Evolutionary conservation across 441 rosid genomes (phyloP).

Genomic region (Pelargonium exstipulatum): DNA sequence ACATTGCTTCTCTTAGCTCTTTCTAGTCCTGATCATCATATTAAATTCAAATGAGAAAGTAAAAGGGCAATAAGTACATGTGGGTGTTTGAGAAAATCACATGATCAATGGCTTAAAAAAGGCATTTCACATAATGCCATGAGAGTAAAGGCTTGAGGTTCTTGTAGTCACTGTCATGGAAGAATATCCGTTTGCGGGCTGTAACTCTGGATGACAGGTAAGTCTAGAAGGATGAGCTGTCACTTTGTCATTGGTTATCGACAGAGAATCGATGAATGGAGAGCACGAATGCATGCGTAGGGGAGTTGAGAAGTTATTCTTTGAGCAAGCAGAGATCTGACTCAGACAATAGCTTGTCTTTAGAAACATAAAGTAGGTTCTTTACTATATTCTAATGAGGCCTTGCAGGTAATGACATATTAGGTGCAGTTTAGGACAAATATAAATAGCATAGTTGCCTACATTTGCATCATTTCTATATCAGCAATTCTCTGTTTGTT

Average conservation of each 20-base stretch:
- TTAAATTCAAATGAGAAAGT: conserved; percentile 8
- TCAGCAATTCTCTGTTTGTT: conserved; percentile 17
- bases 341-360: conserved; percentile 36
- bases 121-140: not conserved
- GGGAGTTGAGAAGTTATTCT: conserved; percentile 30
- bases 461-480: conserved; percentile 35
- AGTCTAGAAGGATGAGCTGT: not conserved
- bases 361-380: conserved; percentile 29
- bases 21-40: not conserved
- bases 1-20: not conserved
- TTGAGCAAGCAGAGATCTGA: conserved; percentile 35
- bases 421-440: conserved; percentile 22
- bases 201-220: not conserved
- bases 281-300: conserved; percentile 20
- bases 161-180: conserved; percentile 18
- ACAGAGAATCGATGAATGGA: conserved; percentile 22
- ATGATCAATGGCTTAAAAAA: conserved; percentile 22
- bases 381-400: conserved; percentile 22
- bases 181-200: conserved; percentile 5
- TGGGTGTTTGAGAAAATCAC: conserved; percentile 34
- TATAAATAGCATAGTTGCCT: conserved; percentile 28
- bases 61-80: conserved; percentile 24
- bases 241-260: not conserved
- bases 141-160: conserved; percentile 20
- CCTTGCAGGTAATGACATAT: conserved; percentile 24